Evolutionary conservation across 1,284 basidiomycete genomes (phyloP).

Genomic region (Microbotryum saponariae): DNA sequence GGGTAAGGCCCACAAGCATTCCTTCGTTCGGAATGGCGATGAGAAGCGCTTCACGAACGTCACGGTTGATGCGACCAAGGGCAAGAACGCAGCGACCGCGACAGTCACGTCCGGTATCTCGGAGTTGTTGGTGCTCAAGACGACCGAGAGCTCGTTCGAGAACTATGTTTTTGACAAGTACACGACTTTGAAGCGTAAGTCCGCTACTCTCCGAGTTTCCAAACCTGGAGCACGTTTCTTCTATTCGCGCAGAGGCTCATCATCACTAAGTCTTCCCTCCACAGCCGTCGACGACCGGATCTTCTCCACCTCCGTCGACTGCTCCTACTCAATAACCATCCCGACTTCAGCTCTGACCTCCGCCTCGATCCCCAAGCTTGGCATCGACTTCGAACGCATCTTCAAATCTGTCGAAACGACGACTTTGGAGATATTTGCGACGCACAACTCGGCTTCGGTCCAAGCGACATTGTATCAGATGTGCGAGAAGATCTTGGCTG

Average conservation of each 20-base stretch:
- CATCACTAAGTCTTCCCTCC: conserved; percentile 15
- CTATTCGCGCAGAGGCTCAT: conserved; percentile 1
- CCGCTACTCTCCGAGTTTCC: background rate
- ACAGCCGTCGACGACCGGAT: conserved; percentile 71
- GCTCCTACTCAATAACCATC: conserved; percentile 57
- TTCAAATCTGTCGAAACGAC: conserved; percentile 53
- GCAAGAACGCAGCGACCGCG: conserved; percentile 44
- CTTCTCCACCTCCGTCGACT: conserved; percentile 73
- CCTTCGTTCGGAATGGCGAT: conserved; percentile 81
- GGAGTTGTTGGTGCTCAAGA: conserved; percentile 83
- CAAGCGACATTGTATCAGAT: conserved; percentile 72
- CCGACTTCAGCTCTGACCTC: conserved; percentile 46
- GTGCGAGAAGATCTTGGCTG: conserved; percentile 55
- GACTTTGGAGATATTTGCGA: conserved; percentile 75
- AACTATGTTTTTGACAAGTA: conserved; percentile 77
- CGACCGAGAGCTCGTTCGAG: conserved; percentile 77
- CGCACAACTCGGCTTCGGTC: conserved; percentile 81
- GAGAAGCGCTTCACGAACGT: conserved; percentile 69
- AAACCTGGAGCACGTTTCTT: background rate
- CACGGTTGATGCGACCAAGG: conserved; percentile 46
- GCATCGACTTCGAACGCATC: conserved; percentile 41
- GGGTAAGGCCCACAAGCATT: conserved; percentile 60
- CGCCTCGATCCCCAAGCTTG: conserved; percentile 48
- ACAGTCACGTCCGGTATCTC: conserved; percentile 57
- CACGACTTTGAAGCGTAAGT: conserved; percentile 57